These are phyloP conservation scores for Aspergillus calidoustus DNA, from an alignment of 2,329 filamentous ascomycete species.

Conservation along the genomic window DNA sequence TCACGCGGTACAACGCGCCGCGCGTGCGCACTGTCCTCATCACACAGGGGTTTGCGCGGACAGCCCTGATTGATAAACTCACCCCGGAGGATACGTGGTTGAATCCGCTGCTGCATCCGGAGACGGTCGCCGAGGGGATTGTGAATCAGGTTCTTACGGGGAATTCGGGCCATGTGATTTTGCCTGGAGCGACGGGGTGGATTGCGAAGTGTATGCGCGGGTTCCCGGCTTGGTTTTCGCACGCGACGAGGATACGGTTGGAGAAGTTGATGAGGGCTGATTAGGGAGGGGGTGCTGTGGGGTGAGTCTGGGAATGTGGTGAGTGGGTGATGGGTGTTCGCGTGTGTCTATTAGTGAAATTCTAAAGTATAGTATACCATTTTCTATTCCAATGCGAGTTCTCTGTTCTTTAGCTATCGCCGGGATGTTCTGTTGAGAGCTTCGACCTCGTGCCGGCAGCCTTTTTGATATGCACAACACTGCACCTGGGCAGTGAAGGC, in stretches of 20 bases:
- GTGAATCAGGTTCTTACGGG: constrained; percentile 64
- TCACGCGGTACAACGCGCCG: constrained; percentile 64
- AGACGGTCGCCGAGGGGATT: constrained; percentile 68
- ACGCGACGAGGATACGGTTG: constrained; percentile 51
- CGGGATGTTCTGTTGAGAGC: no score
- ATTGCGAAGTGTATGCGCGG: constrained; percentile 48
- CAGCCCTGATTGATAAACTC: constrained; percentile 63
- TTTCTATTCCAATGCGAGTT: no score
- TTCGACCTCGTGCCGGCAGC: no score
- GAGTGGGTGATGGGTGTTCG: no score
- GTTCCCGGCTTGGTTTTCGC: constrained; percentile 68
- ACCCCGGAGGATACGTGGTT: constrained; percentile 56
- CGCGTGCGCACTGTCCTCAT: constrained; percentile 67
- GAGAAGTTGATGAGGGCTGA: constrained; percentile 34
- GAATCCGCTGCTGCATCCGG: constrained; percentile 60
- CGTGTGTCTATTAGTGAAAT: no score
- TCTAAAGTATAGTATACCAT: no score
- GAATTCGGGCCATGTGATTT: constrained; percentile 60
- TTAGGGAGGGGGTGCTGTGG: background rate
- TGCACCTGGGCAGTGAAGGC: no score
- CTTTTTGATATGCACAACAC: no score
- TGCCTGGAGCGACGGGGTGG: constrained; percentile 57
- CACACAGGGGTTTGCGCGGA: constrained; percentile 67
- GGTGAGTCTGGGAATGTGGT: no score
- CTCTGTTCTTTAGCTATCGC: no score